Evolutionary conservation across 768 basidiomycete species (phyloP).

Genomic region (Erythrobasidium yunnanense): DNA sequence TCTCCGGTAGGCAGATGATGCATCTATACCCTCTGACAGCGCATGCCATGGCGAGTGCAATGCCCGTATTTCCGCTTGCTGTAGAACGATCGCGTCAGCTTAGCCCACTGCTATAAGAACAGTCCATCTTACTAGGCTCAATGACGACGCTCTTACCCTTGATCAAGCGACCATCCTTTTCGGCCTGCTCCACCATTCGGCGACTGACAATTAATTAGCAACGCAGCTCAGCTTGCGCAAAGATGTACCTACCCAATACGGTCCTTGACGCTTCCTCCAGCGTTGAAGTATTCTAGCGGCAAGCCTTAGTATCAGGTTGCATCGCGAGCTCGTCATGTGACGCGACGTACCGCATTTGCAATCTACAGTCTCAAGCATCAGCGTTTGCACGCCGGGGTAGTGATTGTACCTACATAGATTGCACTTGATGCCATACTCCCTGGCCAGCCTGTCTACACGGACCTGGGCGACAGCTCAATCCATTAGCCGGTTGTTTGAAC

Average conservation of each 20-base stretch:
- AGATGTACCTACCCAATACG: constrained; percentile 65
- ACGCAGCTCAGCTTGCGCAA: background rate
- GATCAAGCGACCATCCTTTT: constrained; percentile 69
- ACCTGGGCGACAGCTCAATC: constrained; percentile 42
- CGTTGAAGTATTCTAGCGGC: constrained; percentile 62
- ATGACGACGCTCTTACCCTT: constrained; percentile 84
- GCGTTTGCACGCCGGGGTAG: background rate
- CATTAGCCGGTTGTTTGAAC: too few species aligned
- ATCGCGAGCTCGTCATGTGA: background rate
- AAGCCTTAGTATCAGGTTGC: constrained; percentile 55
- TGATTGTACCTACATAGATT: constrained; percentile 60
- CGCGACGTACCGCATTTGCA: constrained; percentile 20
- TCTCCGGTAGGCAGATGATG: constrained; percentile 56
- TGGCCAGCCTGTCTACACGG: constrained; percentile 66
- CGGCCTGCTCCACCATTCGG: constrained; percentile 91
- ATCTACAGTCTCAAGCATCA: constrained; percentile 2
- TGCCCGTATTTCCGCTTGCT: constrained; percentile 37
- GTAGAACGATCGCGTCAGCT: constrained; percentile 49
- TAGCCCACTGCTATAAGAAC: constrained; percentile 58
- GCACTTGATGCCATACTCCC: constrained; percentile 65
- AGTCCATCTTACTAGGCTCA: constrained; percentile 55
- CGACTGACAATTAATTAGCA: constrained; percentile 27
- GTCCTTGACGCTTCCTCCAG: constrained; percentile 91
- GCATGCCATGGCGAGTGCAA: constrained; percentile 83
- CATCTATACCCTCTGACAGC: constrained; percentile 64